Evolutionary conservation across 2,329 filamentous ascomycete species (phyloP).

Genomic region (Penicillium sp.): DNA sequence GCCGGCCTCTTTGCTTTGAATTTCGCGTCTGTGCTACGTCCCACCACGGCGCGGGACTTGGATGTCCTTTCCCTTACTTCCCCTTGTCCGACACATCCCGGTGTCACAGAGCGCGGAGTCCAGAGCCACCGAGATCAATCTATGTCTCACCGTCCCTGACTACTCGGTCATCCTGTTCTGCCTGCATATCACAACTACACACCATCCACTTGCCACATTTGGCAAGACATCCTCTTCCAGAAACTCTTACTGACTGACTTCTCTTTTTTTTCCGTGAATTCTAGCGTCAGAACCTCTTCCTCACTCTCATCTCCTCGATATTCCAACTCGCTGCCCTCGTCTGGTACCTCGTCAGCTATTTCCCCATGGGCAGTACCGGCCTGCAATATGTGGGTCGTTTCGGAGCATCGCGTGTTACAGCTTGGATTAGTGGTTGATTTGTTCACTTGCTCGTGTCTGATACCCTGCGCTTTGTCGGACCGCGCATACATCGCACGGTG

Average conservation of each 20-base stretch:
- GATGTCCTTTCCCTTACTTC: constrained; percentile 1
- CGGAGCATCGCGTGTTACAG: constrained; percentile 75
- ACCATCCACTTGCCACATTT: constrained; percentile 1
- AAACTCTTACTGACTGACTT: constrained; percentile 21
- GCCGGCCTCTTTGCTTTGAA: neutral
- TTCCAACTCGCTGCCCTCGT: constrained; percentile 77
- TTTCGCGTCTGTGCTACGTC: constrained; percentile 4
- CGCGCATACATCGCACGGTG: neutral
- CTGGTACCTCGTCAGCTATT: constrained; percentile 97
- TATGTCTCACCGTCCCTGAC: constrained; percentile 15
- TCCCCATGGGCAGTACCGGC: constrained; percentile 91
- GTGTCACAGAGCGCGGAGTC: constrained; percentile 13
- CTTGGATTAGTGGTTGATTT: constrained; percentile 76
- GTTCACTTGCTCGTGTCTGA: neutral
- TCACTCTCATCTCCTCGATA: constrained; percentile 81
- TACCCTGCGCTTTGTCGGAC: neutral
- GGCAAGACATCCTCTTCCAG: neutral
- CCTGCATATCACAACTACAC: constrained; percentile 5
- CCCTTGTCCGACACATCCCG: constrained; percentile 3
- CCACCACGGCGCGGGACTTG: constrained; percentile 6
- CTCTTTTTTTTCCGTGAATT: neutral
- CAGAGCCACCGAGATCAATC: constrained; percentile 7
- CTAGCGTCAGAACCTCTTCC: constrained; percentile 76
- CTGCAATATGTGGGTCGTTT: constrained; percentile 83
- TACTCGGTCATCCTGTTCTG: constrained; percentile 5